phyloP scores from a whole-genome alignment of 2,329 filamentous ascomycete genomes.

The Colletotrichum graminicola region DNA sequence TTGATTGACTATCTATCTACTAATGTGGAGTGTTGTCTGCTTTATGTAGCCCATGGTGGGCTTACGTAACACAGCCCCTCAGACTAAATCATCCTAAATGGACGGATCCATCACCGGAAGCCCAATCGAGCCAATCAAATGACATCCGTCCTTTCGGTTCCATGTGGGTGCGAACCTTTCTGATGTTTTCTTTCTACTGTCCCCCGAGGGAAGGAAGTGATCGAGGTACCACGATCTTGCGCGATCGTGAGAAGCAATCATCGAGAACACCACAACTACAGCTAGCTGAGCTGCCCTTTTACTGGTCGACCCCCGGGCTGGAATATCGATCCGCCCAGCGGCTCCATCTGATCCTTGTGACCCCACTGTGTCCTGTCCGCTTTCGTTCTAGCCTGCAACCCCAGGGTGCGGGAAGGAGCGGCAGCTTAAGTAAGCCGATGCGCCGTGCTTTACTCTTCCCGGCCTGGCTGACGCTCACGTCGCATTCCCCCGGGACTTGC shows the following conservation, averaged over 20 bases:
- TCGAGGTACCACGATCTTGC: background rate
- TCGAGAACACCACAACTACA: background rate
- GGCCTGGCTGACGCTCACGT: conserved; percentile 3
- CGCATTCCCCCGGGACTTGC: background rate
- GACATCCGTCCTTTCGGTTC: background rate
- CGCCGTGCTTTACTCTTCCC: conserved; percentile 2
- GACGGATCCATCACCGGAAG: too few species aligned
- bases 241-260: background rate
- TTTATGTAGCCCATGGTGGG: too few species aligned
- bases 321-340: background rate
- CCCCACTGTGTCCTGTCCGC: background rate
- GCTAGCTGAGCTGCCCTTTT: background rate
- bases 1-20: too few species aligned
- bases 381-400: background rate
- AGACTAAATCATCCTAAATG: background rate
- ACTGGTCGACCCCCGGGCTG: background rate
- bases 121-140: too few species aligned
- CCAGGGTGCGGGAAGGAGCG: conserved; percentile 1
- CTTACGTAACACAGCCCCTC: too few species aligned
- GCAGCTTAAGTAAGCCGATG: conserved; percentile 6
- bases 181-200: background rate
- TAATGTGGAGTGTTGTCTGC: too few species aligned
- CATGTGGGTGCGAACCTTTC: background rate
- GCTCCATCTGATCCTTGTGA: background rate
- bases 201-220: background rate